These are phyloP conservation scores for Hypoxylon sp. DNA, from an alignment of 2,329 filamentous ascomycete species.

Conservation along the genomic window DNA sequence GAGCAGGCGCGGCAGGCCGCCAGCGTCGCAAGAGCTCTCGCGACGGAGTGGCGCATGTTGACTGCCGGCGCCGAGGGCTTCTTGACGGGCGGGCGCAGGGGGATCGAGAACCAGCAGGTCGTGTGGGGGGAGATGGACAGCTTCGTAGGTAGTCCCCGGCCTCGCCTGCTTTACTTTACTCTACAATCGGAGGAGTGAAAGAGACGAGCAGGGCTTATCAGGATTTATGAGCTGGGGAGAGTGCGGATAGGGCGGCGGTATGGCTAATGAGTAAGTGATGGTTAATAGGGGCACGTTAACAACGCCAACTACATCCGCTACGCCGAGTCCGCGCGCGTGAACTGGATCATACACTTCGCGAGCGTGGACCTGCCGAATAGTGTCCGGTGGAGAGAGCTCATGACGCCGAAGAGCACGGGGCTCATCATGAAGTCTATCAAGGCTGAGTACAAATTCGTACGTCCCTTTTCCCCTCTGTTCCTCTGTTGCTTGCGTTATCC, in stretches of 20 bases:
- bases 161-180: neutral
- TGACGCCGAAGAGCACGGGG: slow-evolving; percentile 74
- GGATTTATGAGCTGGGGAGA: too few relatives aligned
- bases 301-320: slow-evolving; percentile 87
- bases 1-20: slow-evolving; percentile 70
- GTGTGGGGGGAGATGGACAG: slow-evolving; percentile 79
- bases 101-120: slow-evolving; percentile 46
- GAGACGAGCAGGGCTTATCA: neutral
- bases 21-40: slow-evolving; percentile 69
- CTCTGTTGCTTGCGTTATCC: neutral
- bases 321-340: slow-evolving; percentile 83
- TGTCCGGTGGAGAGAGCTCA: slow-evolving; percentile 75
- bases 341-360: slow-evolving; percentile 81
- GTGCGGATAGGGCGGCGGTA: slow-evolving; percentile 57
- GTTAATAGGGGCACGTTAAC: slow-evolving; percentile 75
- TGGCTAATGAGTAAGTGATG: slow-evolving; percentile 57
- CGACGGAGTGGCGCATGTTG: slow-evolving; percentile 72
- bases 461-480: slow-evolving; percentile 50
- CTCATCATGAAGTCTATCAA: slow-evolving; percentile 84
- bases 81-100: slow-evolving; percentile 40
- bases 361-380: slow-evolving; percentile 71
- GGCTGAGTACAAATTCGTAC: slow-evolving; percentile 88
- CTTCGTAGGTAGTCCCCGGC: slow-evolving; percentile 51
- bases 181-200: neutral
- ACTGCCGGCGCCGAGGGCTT: slow-evolving; percentile 49